Evolutionary conservation across 2,329 filamentous ascomycete genomes (phyloP), one percentile per base, ranked within the genome.

Genomic region (Botrytis aclada): DNA sequence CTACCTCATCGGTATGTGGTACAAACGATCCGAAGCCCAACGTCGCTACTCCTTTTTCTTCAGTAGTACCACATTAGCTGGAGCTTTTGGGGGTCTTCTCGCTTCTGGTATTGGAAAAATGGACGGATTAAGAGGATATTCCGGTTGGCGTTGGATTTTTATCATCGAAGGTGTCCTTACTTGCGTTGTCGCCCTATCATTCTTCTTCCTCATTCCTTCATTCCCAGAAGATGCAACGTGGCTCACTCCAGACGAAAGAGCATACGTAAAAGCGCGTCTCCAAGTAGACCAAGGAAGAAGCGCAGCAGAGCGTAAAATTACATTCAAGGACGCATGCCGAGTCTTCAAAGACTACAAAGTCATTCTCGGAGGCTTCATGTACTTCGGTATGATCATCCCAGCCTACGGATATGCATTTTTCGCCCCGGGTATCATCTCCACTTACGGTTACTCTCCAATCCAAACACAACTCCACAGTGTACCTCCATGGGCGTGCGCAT

Each of bases 41-140:
- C 93, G 94, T 79, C 90, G 96, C 43, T 98, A 95, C 83, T 93
- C 91, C 25, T 95, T 98, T 85, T 98, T 98, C 86, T 98, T 98
- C 85, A 90, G 88, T 79, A 93, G 88, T 41, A 95, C 93, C 0
- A 92, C 91, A 0, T 84, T 95, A 5, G 93, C 93, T 1, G 93
- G 93, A 45, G 93, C 94, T 0, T 98, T 97, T 78, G 94, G 93
- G 61, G 94, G 94, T 3, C 86, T 98, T 1, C 86, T 98, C 7
- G 95, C 95, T 0, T 91, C 90, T 1, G 95, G 91, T 0, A 97
- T 98, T 75, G 93, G 93, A n/a, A 93, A 96, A 79, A 95, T 97
- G 93, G 88, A 94, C 76, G 88, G 88, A 4, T 76, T 92, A 18
- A 82, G 85, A 14, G 89, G 88, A 34, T 96, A 95, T 78, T 78